Evolutionary conservation across 208 protist genomes (phyloP).

Genomic region (Willaertia magna): DNA sequence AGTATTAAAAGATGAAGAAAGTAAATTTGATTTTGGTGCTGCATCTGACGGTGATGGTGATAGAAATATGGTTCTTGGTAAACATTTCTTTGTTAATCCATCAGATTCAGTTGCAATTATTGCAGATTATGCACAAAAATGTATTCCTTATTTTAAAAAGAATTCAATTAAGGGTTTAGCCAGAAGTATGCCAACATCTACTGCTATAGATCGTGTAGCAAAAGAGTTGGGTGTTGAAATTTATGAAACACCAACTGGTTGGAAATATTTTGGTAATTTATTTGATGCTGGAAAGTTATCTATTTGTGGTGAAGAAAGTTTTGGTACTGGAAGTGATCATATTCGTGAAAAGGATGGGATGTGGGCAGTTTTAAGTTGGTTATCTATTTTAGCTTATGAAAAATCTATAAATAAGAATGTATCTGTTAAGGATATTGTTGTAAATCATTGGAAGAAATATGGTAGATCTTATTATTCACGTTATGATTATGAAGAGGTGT

Average conservation of each 20-base stretch:
- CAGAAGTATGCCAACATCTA: constrained; percentile 86
- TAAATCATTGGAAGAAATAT: constrained; percentile 80
- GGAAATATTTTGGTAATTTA: constrained; percentile 98
- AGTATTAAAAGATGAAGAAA: constrained; percentile 59
- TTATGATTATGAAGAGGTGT: constrained; percentile 92
- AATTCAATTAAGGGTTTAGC: constrained; percentile 66
- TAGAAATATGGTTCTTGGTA: constrained; percentile 93
- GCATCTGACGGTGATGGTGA: constrained; percentile 94
- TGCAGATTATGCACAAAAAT: constrained; percentile 60
- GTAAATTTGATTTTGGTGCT: constrained; percentile 65
- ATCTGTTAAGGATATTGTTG: constrained; percentile 66
- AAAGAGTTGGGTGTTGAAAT: constrained; percentile 42
- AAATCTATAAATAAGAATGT: constrained; percentile 41
- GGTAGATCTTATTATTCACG: constrained; percentile 90
- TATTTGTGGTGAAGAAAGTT: constrained; percentile 95
- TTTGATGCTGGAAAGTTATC: constrained; percentile 71
- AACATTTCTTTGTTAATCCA: constrained; percentile 88
- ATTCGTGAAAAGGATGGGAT: constrained; percentile 97
- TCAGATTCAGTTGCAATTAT: constrained; percentile 91
- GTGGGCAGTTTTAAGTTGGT: constrained; percentile 90
- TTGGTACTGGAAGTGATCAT: constrained; percentile 90
- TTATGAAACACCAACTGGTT: constrained; percentile 87
- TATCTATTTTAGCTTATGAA: constrained; percentile 74
- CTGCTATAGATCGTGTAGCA: constrained; percentile 75
- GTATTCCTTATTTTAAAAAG: constrained; percentile 75